Percentiles rank a stretch among this genome's conserved stretches.
Conservation (phyloP, 306 rosid species). For the Prunus mira region DNA sequence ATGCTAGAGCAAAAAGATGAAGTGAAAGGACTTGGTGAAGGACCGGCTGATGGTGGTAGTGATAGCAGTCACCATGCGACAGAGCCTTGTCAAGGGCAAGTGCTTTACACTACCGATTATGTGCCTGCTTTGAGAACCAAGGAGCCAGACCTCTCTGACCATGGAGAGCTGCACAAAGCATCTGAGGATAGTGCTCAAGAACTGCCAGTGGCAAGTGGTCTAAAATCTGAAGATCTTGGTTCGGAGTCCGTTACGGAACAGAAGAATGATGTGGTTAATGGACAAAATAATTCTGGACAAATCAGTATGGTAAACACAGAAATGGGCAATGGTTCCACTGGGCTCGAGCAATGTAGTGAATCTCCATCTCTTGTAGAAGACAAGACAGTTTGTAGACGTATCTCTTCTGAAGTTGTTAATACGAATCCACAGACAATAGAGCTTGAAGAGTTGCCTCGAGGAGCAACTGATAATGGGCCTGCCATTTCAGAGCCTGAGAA, state of each 20-base stretch:
- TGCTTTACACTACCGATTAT: not conserved
- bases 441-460: conserved; percentile 27
- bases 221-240: not conserved
- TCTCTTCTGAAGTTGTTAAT: not conserved
- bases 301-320: not conserved
- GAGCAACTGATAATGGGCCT: conserved; percentile 15
- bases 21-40: not conserved
- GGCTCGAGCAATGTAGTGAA: conserved; percentile 1
- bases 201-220: not conserved
- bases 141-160: not conserved
- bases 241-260: not conserved
- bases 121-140: not conserved
- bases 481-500: not conserved
- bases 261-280: not conserved
- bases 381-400: not conserved
- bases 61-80: not conserved
- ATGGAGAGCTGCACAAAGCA: not conserved
- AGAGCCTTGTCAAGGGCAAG: conserved; percentile 1
- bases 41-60: conserved; percentile 7
- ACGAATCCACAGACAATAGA: not conserved
- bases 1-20: conserved; percentile 20
- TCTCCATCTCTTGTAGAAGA: not conserved
- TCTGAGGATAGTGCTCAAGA: not conserved
- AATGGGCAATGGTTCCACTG: not conserved
- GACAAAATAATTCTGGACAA: not conserved